Evolutionary conservation across 2,329 filamentous ascomycete species (phyloP).

Genomic region (Geoglossum cookeanum): DNA sequence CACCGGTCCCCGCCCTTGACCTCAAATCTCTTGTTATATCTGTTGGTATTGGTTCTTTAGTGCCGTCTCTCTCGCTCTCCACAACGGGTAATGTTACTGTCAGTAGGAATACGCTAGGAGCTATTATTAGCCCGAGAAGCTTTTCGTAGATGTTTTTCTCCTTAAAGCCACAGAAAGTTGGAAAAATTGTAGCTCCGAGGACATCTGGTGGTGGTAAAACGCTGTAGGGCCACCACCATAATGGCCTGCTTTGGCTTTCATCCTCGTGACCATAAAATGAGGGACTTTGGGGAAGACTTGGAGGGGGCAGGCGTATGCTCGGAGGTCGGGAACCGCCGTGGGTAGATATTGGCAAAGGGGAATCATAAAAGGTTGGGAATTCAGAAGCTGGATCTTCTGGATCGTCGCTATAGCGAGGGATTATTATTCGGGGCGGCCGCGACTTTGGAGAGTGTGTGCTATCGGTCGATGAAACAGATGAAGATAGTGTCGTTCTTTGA

Average conservation of each 20-base stretch:
- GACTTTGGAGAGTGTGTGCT: neutral
- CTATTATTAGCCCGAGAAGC: slow-evolving; percentile 59
- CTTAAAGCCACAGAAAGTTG: slow-evolving; percentile 65
- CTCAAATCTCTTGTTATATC: neutral
- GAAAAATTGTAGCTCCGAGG: slow-evolving; percentile 60
- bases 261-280: slow-evolving; percentile 27
- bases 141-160: slow-evolving; percentile 76
- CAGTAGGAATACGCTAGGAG: slow-evolving; percentile 78
- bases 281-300: slow-evolving; percentile 30
- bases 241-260: slow-evolving; percentile 20
- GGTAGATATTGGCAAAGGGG: slow-evolving; percentile 2
- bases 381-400: neutral
- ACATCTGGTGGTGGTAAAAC: slow-evolving; percentile 53
- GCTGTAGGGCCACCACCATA: slow-evolving; percentile 67
- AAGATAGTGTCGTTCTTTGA: neutral
- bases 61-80: slow-evolving; percentile 26
- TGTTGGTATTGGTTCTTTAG: neutral
- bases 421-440: neutral
- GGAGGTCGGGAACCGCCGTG: slow-evolving; percentile 24
- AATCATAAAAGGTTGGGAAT: slow-evolving; percentile 3
- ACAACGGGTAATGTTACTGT: slow-evolving; percentile 85
- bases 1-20: neutral
- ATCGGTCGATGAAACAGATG: neutral
- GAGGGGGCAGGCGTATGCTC: slow-evolving; percentile 36
- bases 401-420: neutral